Conservation (phyloP, 192 early-diverging fungal species). For the Backusella tarrabulga region DNA sequence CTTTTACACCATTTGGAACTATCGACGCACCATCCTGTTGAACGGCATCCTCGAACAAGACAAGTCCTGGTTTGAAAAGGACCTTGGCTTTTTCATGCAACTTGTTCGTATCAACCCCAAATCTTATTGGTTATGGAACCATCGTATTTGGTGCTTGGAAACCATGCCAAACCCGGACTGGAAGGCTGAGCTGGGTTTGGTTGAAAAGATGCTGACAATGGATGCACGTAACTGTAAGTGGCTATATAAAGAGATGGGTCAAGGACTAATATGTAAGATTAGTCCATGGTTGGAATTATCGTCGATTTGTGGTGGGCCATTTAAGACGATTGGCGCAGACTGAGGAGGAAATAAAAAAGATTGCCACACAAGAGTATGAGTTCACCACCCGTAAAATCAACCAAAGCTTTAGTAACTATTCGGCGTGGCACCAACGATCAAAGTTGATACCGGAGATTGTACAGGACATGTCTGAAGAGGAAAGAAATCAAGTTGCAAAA, state of each 20-base stretch:
- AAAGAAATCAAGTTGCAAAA: constrained; percentile 38
- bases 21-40: constrained; percentile 72
- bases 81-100: constrained; percentile 77
- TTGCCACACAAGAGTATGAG: constrained; percentile 71
- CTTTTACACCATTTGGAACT: constrained; percentile 95
- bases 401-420: constrained; percentile 93
- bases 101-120: constrained; percentile 81
- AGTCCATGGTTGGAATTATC: constrained; percentile 98
- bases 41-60: constrained; percentile 35
- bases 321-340: constrained; percentile 14
- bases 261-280: background rate
- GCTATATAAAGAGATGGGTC: background rate
- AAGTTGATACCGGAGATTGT: constrained; percentile 70
- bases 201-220: constrained; percentile 74
- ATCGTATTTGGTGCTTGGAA: constrained; percentile 88
- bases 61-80: constrained; percentile 43
- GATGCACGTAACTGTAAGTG: constrained; percentile 91
- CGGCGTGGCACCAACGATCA: constrained; percentile 97
- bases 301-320: constrained; percentile 77
- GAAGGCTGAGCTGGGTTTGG: constrained; percentile 75
- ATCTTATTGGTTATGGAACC: constrained; percentile 98
- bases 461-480: constrained; percentile 38
- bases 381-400: constrained; percentile 90
- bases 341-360: constrained; percentile 30
- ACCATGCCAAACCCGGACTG: constrained; percentile 75